These are phyloP conservation scores for Plasmopara halstedii DNA, from an alignment of 352 stramenopile species.

Conservation along the genomic window DNA sequence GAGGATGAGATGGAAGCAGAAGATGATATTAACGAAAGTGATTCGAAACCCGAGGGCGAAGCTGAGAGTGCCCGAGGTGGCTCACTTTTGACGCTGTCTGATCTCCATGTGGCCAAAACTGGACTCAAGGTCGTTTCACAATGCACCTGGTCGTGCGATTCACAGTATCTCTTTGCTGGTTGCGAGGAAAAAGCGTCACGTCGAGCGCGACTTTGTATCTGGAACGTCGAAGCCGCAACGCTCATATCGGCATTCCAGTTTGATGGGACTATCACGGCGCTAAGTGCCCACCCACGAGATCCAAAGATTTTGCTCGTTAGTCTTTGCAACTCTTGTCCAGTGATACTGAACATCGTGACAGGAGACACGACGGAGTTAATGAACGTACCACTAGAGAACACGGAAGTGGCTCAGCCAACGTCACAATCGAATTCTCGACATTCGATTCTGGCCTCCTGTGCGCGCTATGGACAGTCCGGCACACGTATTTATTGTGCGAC, in stretches of 20 bases:
- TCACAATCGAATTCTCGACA: constrained; percentile 45
- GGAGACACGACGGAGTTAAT: constrained; percentile 22
- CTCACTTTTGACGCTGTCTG: constrained; percentile 30
- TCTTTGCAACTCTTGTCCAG: constrained; percentile 44
- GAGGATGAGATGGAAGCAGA: constrained; percentile 32
- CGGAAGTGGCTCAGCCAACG: constrained; percentile 35
- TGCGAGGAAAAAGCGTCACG: constrained; percentile 64
- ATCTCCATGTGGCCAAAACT: constrained; percentile 43
- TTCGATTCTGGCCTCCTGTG: constrained; percentile 42
- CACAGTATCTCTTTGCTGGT: constrained; percentile 43
- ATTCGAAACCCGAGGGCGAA: constrained; percentile 16
- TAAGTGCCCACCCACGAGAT: constrained; percentile 48
- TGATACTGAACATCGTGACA: constrained; percentile 42
- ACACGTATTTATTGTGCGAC: constrained; percentile 61
- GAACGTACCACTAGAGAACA: constrained; percentile 41
- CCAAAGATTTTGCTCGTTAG: constrained; percentile 51
- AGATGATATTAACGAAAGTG: constrained; percentile 19
- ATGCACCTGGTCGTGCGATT: constrained; percentile 64
- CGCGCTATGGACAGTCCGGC: constrained; percentile 41
- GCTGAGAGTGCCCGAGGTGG: constrained; percentile 1
- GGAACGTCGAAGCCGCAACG: constrained; percentile 51
- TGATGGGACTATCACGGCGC: constrained; percentile 40
- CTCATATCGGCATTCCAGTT: constrained; percentile 55
- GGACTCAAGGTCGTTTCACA: constrained; percentile 56
- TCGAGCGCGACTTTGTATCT: constrained; percentile 50